These are phyloP conservation scores for Pseudonitzschia pungens DNA, from an alignment of 108 stramenopile genomes.

Conservation along the genomic window DNA sequence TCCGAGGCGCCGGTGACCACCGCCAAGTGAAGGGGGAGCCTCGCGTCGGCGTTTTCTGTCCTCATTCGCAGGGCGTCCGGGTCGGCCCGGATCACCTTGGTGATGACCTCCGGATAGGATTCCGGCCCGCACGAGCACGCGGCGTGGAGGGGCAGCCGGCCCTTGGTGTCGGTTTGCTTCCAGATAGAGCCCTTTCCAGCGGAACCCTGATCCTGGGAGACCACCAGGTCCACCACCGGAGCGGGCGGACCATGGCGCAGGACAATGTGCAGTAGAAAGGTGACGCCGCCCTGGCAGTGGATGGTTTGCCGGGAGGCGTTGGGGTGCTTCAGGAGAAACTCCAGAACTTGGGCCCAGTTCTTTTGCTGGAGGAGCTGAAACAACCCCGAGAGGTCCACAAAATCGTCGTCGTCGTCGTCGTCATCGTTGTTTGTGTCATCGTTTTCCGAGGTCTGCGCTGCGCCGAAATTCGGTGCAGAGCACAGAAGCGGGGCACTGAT, in stretches of 20 bases:
- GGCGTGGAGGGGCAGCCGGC: slow-evolving; percentile 34
- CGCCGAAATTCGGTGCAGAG: background rate
- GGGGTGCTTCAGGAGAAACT: slow-evolving; percentile 11
- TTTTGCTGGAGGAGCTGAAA: slow-evolving; percentile 22
- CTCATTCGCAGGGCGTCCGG: slow-evolving; percentile 19
- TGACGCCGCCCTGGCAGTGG: slow-evolving; percentile 2
- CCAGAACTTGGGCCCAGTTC: slow-evolving; percentile 22
- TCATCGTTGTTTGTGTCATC: background rate
- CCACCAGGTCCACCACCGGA: slow-evolving; percentile 22
- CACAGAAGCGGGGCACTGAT: too few relatives aligned
- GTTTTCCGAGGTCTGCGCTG: background rate
- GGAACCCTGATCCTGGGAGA: background rate
- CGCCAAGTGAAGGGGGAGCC: slow-evolving; percentile 33
- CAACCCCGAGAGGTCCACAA: background rate
- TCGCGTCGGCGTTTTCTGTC: slow-evolving; percentile 5
- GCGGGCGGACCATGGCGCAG: slow-evolving; percentile 19
- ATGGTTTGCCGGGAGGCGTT: slow-evolving; percentile 1
- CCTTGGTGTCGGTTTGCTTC: slow-evolving; percentile 20
- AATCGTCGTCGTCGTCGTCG: background rate
- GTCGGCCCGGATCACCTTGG: slow-evolving; percentile 19
- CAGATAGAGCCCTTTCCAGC: background rate
- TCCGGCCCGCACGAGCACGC: slow-evolving; percentile 24
- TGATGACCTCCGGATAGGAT: slow-evolving; percentile 19
- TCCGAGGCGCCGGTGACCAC: slow-evolving; percentile 11
- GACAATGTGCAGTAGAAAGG: slow-evolving; percentile 24